Percentiles rank a stretch among this genome's conserved stretches.
These are phyloP conservation scores for Cymodocea nodosa DNA, from an alignment of 116 monocot genomes.

Conservation along the genomic window DNA sequence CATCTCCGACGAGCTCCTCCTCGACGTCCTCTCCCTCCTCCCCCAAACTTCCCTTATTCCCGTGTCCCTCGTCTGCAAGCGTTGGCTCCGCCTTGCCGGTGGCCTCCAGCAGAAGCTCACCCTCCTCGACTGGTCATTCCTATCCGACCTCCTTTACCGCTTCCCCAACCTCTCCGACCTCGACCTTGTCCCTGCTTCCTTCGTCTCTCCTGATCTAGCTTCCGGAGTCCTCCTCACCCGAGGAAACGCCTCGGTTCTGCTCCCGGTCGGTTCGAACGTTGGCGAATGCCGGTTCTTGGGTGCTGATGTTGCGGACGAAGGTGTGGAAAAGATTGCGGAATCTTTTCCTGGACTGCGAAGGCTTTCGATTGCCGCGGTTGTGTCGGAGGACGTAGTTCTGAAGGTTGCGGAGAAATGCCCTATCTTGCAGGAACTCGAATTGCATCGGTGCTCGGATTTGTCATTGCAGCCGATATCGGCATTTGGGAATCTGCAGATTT, in stretches of 20 bases:
- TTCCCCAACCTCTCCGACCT: conserved; percentile 49
- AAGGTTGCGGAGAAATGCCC: conserved; percentile 38
- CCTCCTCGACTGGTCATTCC: conserved; percentile 54
- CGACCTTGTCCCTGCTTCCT: conserved; percentile 63
- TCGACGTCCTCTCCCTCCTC: conserved; percentile 25
- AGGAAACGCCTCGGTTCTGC: conserved; percentile 28
- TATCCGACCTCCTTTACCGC: conserved; percentile 29
- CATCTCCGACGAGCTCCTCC: conserved; percentile 25
- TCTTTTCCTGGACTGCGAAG: conserved; percentile 35
- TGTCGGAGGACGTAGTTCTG: conserved; percentile 33
- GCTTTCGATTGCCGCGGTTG: conserved; percentile 37
- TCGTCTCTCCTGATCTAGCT: conserved; percentile 12
- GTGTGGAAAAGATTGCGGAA: conserved; percentile 32
- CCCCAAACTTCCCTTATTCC: conserved; percentile 9
- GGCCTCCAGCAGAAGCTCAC: conserved; percentile 36
- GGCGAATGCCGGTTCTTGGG: conserved; percentile 20
- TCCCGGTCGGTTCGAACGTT: conserved; percentile 13
- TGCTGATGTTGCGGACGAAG: conserved; percentile 19
- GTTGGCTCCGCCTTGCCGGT: conserved; percentile 61
- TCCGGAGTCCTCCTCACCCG: conserved; percentile 36
- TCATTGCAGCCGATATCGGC: conserved; percentile 60
- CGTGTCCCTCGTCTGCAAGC: conserved; percentile 52
- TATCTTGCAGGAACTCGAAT: conserved; percentile 64
- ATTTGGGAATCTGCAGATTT: conserved; percentile 77
- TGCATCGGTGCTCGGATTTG: conserved; percentile 69